Conservation (phyloP, 2,329 filamentous ascomycete species). For the Exophiala calicioides region DNA sequence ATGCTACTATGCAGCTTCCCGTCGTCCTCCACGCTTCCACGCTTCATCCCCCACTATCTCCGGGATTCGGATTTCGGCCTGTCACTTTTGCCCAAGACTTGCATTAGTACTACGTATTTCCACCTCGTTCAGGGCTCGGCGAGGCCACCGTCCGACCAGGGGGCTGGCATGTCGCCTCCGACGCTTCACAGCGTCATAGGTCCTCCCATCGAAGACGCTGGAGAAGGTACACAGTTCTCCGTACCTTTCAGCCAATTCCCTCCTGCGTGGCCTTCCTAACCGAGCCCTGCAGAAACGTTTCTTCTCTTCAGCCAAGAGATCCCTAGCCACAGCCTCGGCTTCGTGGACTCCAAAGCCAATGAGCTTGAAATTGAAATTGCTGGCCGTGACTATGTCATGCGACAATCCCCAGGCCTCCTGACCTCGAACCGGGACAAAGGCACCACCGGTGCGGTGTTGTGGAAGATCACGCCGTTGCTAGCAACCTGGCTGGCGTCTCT, state of each 20-base stretch:
- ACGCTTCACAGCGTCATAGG: conserved; percentile 25
- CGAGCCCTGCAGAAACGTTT: conserved; percentile 69
- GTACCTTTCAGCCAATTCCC: background rate
- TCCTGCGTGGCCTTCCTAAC: conserved; percentile 9
- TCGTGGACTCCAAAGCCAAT: conserved; percentile 71
- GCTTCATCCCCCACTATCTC: no score
- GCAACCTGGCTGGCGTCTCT: conserved; percentile 73
- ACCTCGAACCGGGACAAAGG: conserved; percentile 71
- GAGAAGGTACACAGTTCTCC: conserved; percentile 56
- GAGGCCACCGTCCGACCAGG: background rate
- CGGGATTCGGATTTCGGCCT: no score
- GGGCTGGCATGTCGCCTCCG: conserved; percentile 10
- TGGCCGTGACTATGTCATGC: conserved; percentile 70
- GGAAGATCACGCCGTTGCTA: conserved; percentile 84
- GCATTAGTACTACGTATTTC: background rate
- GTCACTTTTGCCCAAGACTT: no score
- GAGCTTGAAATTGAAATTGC: conserved; percentile 68
- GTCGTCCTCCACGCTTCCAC: no score
- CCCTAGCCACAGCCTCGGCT: conserved; percentile 77
- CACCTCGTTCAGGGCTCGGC: background rate
- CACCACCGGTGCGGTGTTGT: conserved; percentile 82
- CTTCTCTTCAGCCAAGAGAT: conserved; percentile 77
- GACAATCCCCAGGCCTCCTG: conserved; percentile 81
- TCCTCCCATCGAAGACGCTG: conserved; percentile 39
- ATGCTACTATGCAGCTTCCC: no score